Conservation (phyloP, 345 rosid species). For the Arabis hirsuta region DNA sequence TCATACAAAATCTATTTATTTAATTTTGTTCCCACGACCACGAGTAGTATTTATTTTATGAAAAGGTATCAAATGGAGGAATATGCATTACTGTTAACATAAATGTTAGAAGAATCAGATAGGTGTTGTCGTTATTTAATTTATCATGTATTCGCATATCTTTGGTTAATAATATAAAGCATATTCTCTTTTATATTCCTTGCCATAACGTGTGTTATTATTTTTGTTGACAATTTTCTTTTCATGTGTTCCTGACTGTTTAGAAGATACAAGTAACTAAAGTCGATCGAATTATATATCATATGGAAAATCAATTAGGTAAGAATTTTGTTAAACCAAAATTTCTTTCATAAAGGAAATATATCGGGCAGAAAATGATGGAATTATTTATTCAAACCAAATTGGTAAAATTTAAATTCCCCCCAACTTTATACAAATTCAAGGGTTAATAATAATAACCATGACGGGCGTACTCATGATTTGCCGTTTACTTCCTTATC, state of each 20-base stretch:
- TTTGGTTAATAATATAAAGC: constrained; percentile 25
- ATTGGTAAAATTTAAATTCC: not conserved
- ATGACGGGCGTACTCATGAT: constrained; percentile 27
- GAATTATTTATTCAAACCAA: not conserved
- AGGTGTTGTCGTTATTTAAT: not conserved
- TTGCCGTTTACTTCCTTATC: constrained; percentile 14
- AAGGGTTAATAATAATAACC: constrained; percentile 26
- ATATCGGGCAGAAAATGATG: not conserved
- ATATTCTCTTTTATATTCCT: constrained; percentile 35
- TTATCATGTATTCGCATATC: constrained; percentile 29
- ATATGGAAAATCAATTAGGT: too few species aligned
- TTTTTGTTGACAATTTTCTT: constrained; percentile 19
- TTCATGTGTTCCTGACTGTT: constrained; percentile 10
- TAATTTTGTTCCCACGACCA: too few species aligned
- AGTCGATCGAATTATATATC: not conserved
- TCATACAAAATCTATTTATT: not conserved
- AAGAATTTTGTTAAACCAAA: too few species aligned
- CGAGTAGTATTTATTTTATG: not conserved
- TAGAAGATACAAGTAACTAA: constrained; percentile 25
- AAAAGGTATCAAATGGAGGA: constrained; percentile 18
- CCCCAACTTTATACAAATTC: not conserved
- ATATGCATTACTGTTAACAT: not conserved
- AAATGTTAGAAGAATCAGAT: not conserved
- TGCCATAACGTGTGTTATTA: constrained; percentile 23
- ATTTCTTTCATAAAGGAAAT: too few species aligned